These are phyloP conservation scores for Zygoascus hellenicus DNA, from an alignment of 1,139 yeast species.

Conservation along the genomic window DNA sequence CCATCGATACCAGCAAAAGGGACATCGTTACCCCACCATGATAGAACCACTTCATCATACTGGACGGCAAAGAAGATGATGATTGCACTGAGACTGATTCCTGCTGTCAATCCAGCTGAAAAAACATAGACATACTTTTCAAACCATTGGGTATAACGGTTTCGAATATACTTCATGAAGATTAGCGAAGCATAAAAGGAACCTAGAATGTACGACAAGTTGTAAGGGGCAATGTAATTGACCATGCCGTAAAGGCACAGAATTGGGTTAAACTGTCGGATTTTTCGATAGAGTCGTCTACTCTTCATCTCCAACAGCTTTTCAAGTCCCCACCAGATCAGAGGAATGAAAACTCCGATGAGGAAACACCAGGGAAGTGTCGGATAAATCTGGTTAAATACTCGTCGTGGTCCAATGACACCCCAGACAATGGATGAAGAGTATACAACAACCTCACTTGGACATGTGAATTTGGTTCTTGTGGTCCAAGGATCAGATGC, in stretches of 20 bases:
- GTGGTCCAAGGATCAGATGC: conserved; percentile 26
- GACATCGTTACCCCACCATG: conserved; percentile 61
- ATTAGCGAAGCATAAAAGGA: conserved; percentile 41
- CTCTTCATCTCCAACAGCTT: conserved; percentile 7
- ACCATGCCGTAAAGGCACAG: conserved; percentile 34
- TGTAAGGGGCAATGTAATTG: conserved; percentile 31
- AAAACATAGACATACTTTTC: conserved; percentile 48
- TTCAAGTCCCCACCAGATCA: conserved; percentile 35
- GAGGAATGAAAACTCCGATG: conserved; percentile 43
- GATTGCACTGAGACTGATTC: conserved; percentile 34
- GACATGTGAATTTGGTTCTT: conserved; percentile 28
- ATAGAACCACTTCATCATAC: conserved; percentile 32
- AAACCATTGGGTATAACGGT: conserved; percentile 43
- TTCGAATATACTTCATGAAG: conserved; percentile 50
- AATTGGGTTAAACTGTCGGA: conserved; percentile 41
- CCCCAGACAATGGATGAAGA: conserved; percentile 54
- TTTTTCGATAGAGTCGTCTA: conserved; percentile 1
- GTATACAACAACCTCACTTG: conserved; percentile 40
- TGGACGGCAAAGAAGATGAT: conserved; percentile 53
- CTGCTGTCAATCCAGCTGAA: conserved; percentile 54
- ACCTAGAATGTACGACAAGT: conserved; percentile 39
- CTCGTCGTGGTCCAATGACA: conserved; percentile 55
- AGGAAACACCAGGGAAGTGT: conserved; percentile 41
- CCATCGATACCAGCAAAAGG: conserved; percentile 42
- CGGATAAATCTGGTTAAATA: conserved; percentile 44